These are phyloP conservation scores for Sextonia rubra DNA, from an alignment of 164 flowering plant genomes.

Conservation along the genomic window DNA sequence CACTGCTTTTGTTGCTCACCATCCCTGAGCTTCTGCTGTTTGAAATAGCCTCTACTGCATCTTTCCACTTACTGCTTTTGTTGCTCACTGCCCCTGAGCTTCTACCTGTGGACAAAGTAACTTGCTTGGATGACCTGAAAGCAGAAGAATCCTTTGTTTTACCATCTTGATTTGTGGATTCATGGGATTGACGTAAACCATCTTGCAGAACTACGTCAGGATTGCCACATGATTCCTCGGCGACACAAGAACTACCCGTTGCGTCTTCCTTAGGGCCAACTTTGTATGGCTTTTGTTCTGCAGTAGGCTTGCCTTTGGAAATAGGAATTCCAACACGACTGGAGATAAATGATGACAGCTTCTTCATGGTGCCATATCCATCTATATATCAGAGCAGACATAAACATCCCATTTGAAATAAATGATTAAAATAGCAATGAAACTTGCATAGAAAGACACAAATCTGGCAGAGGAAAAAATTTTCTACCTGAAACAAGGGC, in stretches of 20 bases:
- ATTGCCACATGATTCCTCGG: slow-evolving; percentile 24
- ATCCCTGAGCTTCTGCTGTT: too few species aligned
- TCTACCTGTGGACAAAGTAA: slow-evolving; percentile 21
- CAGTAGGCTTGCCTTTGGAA: neutral
- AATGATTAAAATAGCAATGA: neutral
- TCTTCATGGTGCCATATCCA: slow-evolving; percentile 26
- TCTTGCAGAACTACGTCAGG: slow-evolving; percentile 27
- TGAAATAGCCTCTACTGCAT: slow-evolving; percentile 51
- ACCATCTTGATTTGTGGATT: slow-evolving; percentile 30
- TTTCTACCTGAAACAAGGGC: slow-evolving; percentile 33
- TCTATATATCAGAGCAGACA: slow-evolving; percentile 8
- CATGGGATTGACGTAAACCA: slow-evolving; percentile 32
- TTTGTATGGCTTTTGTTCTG: slow-evolving; percentile 32
- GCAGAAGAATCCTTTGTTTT: slow-evolving; percentile 17
- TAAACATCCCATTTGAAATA: neutral
- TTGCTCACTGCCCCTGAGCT: slow-evolving; percentile 32
- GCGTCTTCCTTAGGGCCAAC: slow-evolving; percentile 39
- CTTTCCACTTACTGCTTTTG: slow-evolving; percentile 47
- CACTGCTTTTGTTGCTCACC: slow-evolving; percentile 29
- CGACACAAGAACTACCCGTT: slow-evolving; percentile 15
- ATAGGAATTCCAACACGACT: slow-evolving; percentile 22
- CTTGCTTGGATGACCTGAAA: slow-evolving; percentile 14
- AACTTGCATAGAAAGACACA: neutral
- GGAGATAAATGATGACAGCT: slow-evolving; percentile 18
- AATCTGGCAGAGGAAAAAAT: neutral